Evolutionary conservation across 108 stramenopile genomes (phyloP).

Genomic region (Cyclotella cryptica): DNA sequence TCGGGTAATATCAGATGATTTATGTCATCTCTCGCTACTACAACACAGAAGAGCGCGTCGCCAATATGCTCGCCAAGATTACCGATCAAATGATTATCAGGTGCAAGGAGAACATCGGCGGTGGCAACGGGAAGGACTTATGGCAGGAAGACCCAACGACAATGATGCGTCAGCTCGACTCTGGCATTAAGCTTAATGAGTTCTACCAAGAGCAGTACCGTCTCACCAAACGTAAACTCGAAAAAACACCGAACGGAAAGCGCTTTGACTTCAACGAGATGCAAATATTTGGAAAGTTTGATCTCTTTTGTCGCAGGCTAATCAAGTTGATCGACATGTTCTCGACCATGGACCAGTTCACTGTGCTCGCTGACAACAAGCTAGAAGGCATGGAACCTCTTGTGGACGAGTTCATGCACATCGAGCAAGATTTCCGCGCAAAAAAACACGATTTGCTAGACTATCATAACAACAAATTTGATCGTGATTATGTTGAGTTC

Average conservation of each 20-base stretch:
- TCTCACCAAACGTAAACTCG: slow-evolving; percentile 84
- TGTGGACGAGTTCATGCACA: slow-evolving; percentile 76
- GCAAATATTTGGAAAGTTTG: slow-evolving; percentile 91
- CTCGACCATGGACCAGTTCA: slow-evolving; percentile 89
- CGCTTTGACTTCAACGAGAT: slow-evolving; percentile 90
- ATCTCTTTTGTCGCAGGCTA: slow-evolving; percentile 89
- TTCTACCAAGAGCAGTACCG: slow-evolving; percentile 91
- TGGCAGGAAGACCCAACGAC: slow-evolving; percentile 83
- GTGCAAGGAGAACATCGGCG: slow-evolving; percentile 78
- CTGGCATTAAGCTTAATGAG: slow-evolving; percentile 88
- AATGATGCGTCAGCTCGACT: slow-evolving; percentile 74
- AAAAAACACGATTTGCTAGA: slow-evolving; percentile 89
- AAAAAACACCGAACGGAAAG: slow-evolving; percentile 78
- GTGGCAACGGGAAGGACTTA: slow-evolving; percentile 56
- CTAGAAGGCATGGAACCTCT: slow-evolving; percentile 92
- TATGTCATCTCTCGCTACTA: slow-evolving; percentile 89
- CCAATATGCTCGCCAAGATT: slow-evolving; percentile 82
- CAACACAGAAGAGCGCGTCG: slow-evolving; percentile 73
- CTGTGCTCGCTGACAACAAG: slow-evolving; percentile 75
- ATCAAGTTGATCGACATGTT: slow-evolving; percentile 94
- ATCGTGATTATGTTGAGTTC: slow-evolving; percentile 93
- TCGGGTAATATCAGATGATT: slow-evolving; percentile 72
- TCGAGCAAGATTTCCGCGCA: slow-evolving; percentile 77
- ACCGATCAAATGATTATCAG: slow-evolving; percentile 91
- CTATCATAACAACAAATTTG: slow-evolving; percentile 89